A percentile compares a stretch with the other conserved stretches of the same genome.
Conservation (phyloP, 2,329 filamentous ascomycete species). For the Phialophora chinensis region DNA sequence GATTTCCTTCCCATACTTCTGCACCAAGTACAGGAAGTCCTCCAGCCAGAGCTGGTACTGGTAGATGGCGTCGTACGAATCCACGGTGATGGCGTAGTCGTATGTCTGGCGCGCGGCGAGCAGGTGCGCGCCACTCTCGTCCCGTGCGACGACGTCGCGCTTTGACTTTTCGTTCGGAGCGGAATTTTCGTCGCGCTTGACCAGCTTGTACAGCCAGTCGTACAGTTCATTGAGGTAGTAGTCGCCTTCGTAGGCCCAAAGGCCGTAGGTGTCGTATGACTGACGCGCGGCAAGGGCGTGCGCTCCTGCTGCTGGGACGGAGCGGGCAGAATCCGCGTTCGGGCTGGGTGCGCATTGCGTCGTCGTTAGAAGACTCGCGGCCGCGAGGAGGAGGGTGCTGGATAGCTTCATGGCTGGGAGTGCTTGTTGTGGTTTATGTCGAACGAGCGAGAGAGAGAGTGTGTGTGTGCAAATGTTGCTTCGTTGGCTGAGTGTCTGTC, state of each 20-base stretch:
- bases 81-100: neutral
- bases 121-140: neutral
- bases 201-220: neutral
- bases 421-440: neutral
- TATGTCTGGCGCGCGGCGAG: neutral
- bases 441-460: neutral
- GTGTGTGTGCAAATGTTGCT: neutral
- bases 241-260: neutral
- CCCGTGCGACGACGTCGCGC: neutral
- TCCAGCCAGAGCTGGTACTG: neutral
- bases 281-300: neutral
- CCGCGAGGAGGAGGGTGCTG: neutral
- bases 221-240: slow-evolving; percentile 4
- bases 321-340: neutral
- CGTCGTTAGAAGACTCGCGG: neutral
- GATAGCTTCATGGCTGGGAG: neutral
- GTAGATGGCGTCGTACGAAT: slow-evolving; percentile 4
- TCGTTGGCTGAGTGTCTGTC: neutral
- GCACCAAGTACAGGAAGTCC: neutral
- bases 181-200: neutral
- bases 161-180: neutral
- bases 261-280: neutral
- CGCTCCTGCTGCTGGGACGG: too few species aligned
- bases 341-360: neutral
- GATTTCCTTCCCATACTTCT: neutral